Evolutionary conservation across 202 grass and related monocot species (phyloP), one percentile per base, ranked within the genome.

Genomic region (Zizania palustris): DNA sequence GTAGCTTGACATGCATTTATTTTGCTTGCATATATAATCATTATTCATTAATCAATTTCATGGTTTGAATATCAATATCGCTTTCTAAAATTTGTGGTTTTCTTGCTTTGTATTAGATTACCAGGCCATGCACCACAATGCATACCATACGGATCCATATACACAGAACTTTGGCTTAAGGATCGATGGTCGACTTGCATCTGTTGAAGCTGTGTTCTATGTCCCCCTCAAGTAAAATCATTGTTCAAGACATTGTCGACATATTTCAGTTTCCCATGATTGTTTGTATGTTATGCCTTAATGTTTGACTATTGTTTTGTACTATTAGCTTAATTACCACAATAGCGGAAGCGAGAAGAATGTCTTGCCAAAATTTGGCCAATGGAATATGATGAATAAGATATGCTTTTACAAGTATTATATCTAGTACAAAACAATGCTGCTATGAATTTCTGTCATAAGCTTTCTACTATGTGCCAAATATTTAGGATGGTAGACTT

Each of bases 301-400:
- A 72, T 78, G 21, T 82, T 50, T 73, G 75, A 65, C 50, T 71
- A 49, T n/a, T 56, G 53, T 34, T 19, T 8, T 72, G 65, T 71
- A 45, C 20, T 67, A 68, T 59, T 67, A 64, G 74, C 71, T 93
- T 46, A 93, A 93, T 51, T 90, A 90, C 72, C 85, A 86, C 15
- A 83, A 90, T 60, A 90, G 71, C 72, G 90, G 90, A 58, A 93
- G 77, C 76, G 90, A 93, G 77, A 90, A 86, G 62, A 85, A 90
- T 71, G 85, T 89, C 36, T 90, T 86, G 63, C 91, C 91, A 69
- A 80, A 79, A 58, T 77, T 88, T 46, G 91, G 91, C 11, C 67
- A 82, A 68, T 93, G 91, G 91, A 93, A 88, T 79, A 93, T 90
- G 91, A 84, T 82, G 88, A 75, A 90, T 76, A 93, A 93, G 91